These are phyloP conservation scores for Mollisia scopiformis DNA, from an alignment of 2,329 filamentous ascomycete genomes.

Conservation along the genomic window DNA sequence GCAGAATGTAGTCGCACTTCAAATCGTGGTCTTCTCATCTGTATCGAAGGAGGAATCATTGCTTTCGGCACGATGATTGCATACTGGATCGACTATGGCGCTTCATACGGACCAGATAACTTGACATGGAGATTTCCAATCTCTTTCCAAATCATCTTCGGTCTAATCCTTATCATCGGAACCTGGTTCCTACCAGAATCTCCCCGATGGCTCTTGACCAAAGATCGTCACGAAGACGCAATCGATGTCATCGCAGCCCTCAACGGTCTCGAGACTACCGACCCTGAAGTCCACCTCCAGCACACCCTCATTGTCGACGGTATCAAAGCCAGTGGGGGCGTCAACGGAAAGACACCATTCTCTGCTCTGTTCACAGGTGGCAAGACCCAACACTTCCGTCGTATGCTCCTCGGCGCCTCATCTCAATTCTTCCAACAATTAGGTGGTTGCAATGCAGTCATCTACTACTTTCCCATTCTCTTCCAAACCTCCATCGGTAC, in stretches of 20 bases:
- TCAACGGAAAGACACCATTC: slow-evolving; percentile 36
- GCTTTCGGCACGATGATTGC: slow-evolving; percentile 75
- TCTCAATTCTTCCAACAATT: slow-evolving; percentile 58
- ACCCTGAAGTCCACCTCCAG: slow-evolving; percentile 40
- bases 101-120: slow-evolving; percentile 81
- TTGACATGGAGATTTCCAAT: slow-evolving; percentile 90
- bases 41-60: slow-evolving; percentile 60
- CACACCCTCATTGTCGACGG: slow-evolving; percentile 39
- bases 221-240: slow-evolving; percentile 95
- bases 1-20: slow-evolving; percentile 51
- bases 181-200: slow-evolving; percentile 95
- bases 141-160: slow-evolving; percentile 92
- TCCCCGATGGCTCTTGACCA: slow-evolving; percentile 93
- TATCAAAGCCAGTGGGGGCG: slow-evolving; percentile 41
- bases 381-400: slow-evolving; percentile 57
- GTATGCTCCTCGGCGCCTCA: slow-evolving; percentile 53
- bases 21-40: slow-evolving; percentile 51
- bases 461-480: slow-evolving; percentile 54
- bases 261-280: slow-evolving; percentile 66
- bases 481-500: slow-evolving; percentile 52
- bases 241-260: slow-evolving; percentile 97
- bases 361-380: slow-evolving; percentile 52
- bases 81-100: slow-evolving; percentile 98
- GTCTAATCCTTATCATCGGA: slow-evolving; percentile 77
- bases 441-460: slow-evolving; percentile 47